Evolutionary conservation across 2,329 filamentous ascomycete species (phyloP).

Genomic region (Talaromyces piceae): DNA sequence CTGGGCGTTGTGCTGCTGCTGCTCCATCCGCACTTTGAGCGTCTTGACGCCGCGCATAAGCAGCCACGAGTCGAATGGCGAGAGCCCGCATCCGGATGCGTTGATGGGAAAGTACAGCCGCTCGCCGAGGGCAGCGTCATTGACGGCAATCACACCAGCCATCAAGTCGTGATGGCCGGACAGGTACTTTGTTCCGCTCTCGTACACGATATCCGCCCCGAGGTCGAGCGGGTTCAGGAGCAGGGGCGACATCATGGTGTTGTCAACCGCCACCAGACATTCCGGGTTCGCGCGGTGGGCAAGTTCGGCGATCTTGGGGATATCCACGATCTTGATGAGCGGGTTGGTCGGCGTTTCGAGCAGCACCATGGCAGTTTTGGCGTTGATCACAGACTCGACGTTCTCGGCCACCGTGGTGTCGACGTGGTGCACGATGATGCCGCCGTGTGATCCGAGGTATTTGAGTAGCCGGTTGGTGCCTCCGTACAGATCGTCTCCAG

Average conservation of each 20-base stretch:
- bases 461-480: slow-evolving; percentile 90
- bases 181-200: slow-evolving; percentile 95
- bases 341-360: slow-evolving; percentile 97
- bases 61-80: slow-evolving; percentile 92
- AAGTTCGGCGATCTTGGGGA: slow-evolving; percentile 67
- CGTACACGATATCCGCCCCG: slow-evolving; percentile 92
- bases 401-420: slow-evolving; percentile 76
- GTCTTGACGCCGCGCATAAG: slow-evolving; percentile 95
- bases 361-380: slow-evolving; percentile 89
- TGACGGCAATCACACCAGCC: slow-evolving; percentile 92
- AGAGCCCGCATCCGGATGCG: slow-evolving; percentile 84
- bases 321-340: slow-evolving; percentile 94
- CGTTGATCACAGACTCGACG: slow-evolving; percentile 60
- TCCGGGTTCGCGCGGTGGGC: slow-evolving; percentile 71
- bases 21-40: slow-evolving; percentile 95
- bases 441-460: slow-evolving; percentile 80
- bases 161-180: slow-evolving; percentile 98
- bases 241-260: slow-evolving; percentile 97
- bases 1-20: slow-evolving; percentile 90
- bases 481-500: slow-evolving; percentile 93
- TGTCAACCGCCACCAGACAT: slow-evolving; percentile 86
- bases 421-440: slow-evolving; percentile 91
- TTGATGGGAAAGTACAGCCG: slow-evolving; percentile 97
- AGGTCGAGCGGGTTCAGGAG: slow-evolving; percentile 89
- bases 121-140: slow-evolving; percentile 72